Conservation (phyloP, 2,329 filamentous ascomycete genomes). For the Drechslerella dactyloides region DNA sequence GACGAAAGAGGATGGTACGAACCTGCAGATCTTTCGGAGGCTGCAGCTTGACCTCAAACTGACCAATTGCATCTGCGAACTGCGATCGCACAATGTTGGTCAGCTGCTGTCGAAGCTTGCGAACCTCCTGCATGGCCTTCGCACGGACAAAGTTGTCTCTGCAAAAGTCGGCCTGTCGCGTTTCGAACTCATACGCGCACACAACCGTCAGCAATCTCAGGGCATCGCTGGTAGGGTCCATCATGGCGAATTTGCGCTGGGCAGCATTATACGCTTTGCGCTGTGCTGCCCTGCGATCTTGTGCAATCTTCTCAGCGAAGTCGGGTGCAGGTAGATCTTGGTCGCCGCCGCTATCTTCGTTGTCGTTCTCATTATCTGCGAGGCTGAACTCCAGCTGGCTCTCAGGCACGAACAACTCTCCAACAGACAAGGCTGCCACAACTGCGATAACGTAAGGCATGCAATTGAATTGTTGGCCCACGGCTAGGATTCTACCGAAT, state of each 20-base stretch:
- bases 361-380: slow-evolving; percentile 59
- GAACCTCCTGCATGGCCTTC: slow-evolving; percentile 85
- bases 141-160: slow-evolving; percentile 80
- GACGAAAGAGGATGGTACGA: slow-evolving; percentile 13
- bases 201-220: slow-evolving; percentile 89
- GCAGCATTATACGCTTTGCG: slow-evolving; percentile 65
- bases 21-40: slow-evolving; percentile 69
- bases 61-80: slow-evolving; percentile 68
- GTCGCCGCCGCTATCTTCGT: slow-evolving; percentile 58
- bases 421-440: slow-evolving; percentile 84
- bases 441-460: slow-evolving; percentile 85
- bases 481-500: slow-evolving; percentile 87
- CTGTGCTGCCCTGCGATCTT: slow-evolving; percentile 61
- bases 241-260: slow-evolving; percentile 68
- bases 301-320: slow-evolving; percentile 71
- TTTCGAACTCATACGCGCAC: slow-evolving; percentile 79
- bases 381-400: slow-evolving; percentile 72
- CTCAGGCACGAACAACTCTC: slow-evolving; percentile 84
- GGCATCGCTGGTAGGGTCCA: slow-evolving; percentile 84
- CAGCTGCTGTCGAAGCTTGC: slow-evolving; percentile 81
- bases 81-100: slow-evolving; percentile 79
- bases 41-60: slow-evolving; percentile 66
- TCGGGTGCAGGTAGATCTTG: slow-evolving; percentile 68
- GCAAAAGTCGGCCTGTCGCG: slow-evolving; percentile 73
- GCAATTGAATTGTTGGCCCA: slow-evolving; percentile 82